These are phyloP conservation scores for Cryptococcus sp. DNA, from an alignment of 1,284 basidiomycete genomes.

Conservation along the genomic window DNA sequence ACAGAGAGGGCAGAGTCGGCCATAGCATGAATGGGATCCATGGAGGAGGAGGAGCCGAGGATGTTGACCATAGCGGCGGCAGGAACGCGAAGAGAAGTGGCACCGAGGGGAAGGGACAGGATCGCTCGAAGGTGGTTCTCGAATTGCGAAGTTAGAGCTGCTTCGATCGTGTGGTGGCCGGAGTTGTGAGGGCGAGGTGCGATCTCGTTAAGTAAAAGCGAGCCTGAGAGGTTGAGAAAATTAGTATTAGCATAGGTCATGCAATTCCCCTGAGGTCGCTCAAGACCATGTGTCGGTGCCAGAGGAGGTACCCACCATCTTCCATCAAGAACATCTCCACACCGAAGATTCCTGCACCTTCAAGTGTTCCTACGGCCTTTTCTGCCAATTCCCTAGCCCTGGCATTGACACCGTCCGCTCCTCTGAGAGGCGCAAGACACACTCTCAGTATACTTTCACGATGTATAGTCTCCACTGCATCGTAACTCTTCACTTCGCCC, in stretches of 20 bases:
- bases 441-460: conserved; percentile 93
- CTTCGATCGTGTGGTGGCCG: conserved; percentile 99
- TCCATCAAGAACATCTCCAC: conserved; percentile 96
- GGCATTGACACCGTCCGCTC: conserved; percentile 59
- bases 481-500: conserved; percentile 81
- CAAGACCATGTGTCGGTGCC: background rate
- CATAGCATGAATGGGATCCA: conserved; percentile 60
- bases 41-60: conserved; percentile 71
- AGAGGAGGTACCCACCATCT: conserved; percentile 62
- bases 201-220: conserved; percentile 91
- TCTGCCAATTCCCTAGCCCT: conserved; percentile 77
- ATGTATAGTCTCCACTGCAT: conserved; percentile 94
- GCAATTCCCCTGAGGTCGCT: too few relatives aligned
- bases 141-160: conserved; percentile 93
- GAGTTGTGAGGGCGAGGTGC: conserved; percentile 99
- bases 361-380: conserved; percentile 73
- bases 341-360: conserved; percentile 93
- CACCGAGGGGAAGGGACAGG: conserved; percentile 84
- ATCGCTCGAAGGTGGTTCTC: conserved; percentile 98
- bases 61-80: conserved; percentile 94
- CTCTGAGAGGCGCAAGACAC: conserved; percentile 76
- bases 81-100: conserved; percentile 82
- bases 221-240: conserved; percentile 57
- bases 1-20: conserved; percentile 62
- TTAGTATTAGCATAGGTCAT: background rate